phyloP scores from a whole-genome alignment of 768 basidiomycete species.

The Boletus subcaerulescens region DNA sequence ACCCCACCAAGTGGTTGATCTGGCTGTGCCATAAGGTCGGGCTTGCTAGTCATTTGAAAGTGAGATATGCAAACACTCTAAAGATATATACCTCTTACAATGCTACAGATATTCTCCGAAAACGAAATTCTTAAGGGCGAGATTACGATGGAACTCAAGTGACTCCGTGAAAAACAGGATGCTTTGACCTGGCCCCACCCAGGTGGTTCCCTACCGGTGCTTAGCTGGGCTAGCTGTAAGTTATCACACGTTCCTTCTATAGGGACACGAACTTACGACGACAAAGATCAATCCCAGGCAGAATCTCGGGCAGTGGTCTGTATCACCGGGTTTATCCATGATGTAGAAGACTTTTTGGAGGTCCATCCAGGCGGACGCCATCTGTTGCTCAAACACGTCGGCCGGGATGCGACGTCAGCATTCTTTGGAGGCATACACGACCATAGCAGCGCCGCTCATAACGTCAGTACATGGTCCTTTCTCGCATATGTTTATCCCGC shows the following conservation, averaged over 20 bases:
- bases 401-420: slow-evolving; percentile 1
- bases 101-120: background rate
- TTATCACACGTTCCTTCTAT: background rate
- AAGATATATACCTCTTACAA: background rate
- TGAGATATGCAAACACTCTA: background rate
- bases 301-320: background rate
- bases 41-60: slow-evolving; percentile 3
- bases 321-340: slow-evolving; percentile 1
- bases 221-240: slow-evolving; percentile 1
- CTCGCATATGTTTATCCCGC: background rate
- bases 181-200: background rate
- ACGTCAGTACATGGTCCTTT: background rate
- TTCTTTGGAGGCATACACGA: slow-evolving; percentile 6
- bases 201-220: background rate
- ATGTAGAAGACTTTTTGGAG: background rate
- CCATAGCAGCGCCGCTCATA: slow-evolving; percentile 2
- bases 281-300: background rate
- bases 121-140: background rate
- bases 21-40: background rate
- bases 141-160: slow-evolving; percentile 2
- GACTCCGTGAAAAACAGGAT: slow-evolving; percentile 1
- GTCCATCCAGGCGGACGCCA: background rate
- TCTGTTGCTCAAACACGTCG: background rate
- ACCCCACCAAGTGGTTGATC: slow-evolving; percentile 1
- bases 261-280: background rate